Conservation (phyloP, 139 green algal species). For the Spirogloea muscicola region DNA sequence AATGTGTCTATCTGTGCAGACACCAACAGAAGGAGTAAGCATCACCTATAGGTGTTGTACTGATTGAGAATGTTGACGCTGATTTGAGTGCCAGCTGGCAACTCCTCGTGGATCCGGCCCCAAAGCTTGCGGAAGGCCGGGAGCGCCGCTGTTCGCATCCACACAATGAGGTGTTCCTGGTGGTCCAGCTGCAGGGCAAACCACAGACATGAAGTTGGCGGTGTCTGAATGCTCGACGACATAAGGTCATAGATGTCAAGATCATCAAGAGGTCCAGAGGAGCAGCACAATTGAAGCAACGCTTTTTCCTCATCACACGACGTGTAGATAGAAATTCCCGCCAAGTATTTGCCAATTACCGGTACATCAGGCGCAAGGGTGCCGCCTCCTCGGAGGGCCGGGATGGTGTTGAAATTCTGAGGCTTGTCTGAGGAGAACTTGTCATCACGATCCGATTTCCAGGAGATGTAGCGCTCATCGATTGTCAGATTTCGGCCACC, state of each 20-base stretch:
- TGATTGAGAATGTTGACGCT: constrained; percentile 59
- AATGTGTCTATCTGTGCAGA: no score
- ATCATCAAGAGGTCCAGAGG: no score
- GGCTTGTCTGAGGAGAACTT: constrained; percentile 67
- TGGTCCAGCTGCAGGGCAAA: constrained; percentile 48
- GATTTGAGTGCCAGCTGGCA: constrained; percentile 48
- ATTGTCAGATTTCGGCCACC: constrained; percentile 39
- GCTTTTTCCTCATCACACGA: no score
- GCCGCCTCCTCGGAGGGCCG: constrained; percentile 58
- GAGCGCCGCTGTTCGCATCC: constrained; percentile 79
- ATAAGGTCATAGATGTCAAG: no score
- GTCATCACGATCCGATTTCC: constrained; percentile 60
- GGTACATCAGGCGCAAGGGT: constrained; percentile 51
- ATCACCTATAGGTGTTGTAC: constrained; percentile 78
- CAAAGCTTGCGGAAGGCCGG: constrained; percentile 69
- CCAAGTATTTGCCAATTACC: no score
- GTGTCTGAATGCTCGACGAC: no score
- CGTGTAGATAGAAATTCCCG: no score
- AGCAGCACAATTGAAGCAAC: no score
- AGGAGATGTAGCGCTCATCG: constrained; percentile 64
- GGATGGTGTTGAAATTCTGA: constrained; percentile 69
- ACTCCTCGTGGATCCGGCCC: constrained; percentile 55
- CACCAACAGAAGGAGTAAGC: no score
- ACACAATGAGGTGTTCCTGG: constrained; percentile 91
- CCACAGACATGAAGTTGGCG: constrained; percentile 1